phyloP scores from a whole-genome alignment of 169 alveolate genomes.

The Plasmodium knowlesi region DNA sequence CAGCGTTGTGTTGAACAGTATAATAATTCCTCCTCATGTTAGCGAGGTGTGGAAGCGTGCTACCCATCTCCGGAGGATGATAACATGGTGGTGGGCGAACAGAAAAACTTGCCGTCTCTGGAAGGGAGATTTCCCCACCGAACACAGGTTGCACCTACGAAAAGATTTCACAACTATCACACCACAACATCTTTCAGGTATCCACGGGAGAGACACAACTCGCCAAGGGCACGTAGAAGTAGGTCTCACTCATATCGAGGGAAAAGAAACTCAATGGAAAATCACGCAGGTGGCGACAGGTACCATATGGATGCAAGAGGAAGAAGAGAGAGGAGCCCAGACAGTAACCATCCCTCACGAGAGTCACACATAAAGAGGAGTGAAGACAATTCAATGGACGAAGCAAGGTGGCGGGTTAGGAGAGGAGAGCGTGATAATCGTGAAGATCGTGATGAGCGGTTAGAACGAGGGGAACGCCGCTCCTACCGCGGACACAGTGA shows the following conservation, averaged over 20 bases:
- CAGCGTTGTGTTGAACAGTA: neutral
- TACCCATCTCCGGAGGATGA: too few relatives aligned
- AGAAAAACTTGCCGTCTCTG: neutral
- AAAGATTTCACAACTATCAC: neutral
- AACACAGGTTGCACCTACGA: neutral
- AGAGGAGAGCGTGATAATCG: slow-evolving; percentile 1
- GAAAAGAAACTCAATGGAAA: neutral
- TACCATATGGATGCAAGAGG: neutral
- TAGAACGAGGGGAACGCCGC: neutral
- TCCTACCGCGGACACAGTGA: neutral
- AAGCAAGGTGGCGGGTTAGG: slow-evolving; percentile 6
- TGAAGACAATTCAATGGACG: slow-evolving; percentile 28
- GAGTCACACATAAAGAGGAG: neutral
- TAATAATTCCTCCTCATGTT: neutral
- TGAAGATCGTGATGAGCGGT: neutral
- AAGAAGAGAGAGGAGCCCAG: slow-evolving; percentile 11
- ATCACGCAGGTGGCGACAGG: slow-evolving; percentile 1
- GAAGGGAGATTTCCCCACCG: neutral
- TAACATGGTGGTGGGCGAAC: neutral
- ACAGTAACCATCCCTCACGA: neutral
- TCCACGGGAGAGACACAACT: neutral
- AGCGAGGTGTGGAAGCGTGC: neutral
- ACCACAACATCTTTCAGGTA: neutral
- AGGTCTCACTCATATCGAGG: neutral
- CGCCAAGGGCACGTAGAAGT: neutral